Evolutionary conservation across 192 early-diverging fungal genomes (phyloP).

Genomic region (Backusella sp.): DNA sequence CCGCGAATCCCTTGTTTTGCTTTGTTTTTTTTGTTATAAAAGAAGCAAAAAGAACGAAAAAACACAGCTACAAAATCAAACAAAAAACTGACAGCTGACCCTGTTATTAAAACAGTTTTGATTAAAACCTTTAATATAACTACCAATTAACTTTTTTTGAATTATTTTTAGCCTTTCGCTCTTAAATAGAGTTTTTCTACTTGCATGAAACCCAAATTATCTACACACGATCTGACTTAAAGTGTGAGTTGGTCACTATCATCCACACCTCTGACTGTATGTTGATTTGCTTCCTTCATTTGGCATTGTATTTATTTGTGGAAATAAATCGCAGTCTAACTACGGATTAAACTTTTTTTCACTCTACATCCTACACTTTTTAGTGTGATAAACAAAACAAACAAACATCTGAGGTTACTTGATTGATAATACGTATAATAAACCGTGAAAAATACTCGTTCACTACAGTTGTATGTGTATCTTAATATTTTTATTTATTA

Average conservation of each 20-base stretch:
- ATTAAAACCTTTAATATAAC: too few relatives aligned
- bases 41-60: neutral
- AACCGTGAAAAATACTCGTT: too few relatives aligned
- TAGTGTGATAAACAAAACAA: neutral
- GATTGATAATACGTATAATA: too few relatives aligned
- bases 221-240: neutral
- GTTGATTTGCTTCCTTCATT: neutral
- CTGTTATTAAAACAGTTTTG: too few relatives aligned
- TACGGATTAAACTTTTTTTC: neutral
- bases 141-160: neutral
- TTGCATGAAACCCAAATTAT: neutral
- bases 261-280: neutral
- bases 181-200: neutral
- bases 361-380: neutral
- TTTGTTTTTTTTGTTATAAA: neutral
- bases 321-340: neutral
- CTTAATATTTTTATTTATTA: neutral
- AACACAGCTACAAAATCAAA: neutral
- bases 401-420: too few relatives aligned
- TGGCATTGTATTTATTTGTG: neutral
- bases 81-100: too few relatives aligned
- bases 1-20: neutral
- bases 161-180: neutral
- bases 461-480: neutral
- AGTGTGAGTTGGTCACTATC: neutral